phyloP scores from a whole-genome alignment of 225 moss, liverwort and hornwort species.

The Thuidium tamariscinum region DNA sequence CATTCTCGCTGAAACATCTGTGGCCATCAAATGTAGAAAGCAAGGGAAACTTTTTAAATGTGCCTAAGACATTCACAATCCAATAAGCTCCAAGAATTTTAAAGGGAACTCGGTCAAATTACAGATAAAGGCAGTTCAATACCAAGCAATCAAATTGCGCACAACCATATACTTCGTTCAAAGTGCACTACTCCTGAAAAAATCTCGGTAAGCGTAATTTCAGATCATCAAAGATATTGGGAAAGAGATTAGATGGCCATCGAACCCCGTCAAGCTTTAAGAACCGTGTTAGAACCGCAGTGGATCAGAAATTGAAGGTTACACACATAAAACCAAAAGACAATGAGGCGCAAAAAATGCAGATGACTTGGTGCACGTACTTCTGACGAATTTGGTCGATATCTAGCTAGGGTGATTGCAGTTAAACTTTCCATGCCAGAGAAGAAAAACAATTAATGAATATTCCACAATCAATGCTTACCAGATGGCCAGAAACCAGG shows the following conservation, averaged over 20 bases:
- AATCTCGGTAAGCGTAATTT: background rate
- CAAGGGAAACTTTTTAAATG: no score
- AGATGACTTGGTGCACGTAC: background rate
- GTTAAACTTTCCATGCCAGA: background rate
- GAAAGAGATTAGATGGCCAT: background rate
- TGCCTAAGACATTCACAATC: background rate
- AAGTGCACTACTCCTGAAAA: background rate
- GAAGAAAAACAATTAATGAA: background rate
- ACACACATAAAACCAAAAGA: background rate
- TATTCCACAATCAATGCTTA: background rate
- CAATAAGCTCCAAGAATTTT: background rate
- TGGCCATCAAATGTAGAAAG: background rate
- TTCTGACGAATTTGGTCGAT: background rate
- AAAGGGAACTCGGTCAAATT: background rate
- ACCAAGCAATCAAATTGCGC: background rate
- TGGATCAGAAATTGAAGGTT: background rate
- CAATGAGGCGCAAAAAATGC: background rate
- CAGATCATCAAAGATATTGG: background rate
- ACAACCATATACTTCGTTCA: background rate
- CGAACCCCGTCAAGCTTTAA: background rate
- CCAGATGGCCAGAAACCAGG: slow-evolving; percentile 28
- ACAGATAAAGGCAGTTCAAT: background rate
- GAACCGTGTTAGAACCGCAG: background rate
- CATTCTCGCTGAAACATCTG: background rate
- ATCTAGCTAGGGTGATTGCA: background rate